phyloP scores from a whole-genome alignment of 2,329 filamentous ascomycete species.

The Epichloe gansuensis region DNA sequence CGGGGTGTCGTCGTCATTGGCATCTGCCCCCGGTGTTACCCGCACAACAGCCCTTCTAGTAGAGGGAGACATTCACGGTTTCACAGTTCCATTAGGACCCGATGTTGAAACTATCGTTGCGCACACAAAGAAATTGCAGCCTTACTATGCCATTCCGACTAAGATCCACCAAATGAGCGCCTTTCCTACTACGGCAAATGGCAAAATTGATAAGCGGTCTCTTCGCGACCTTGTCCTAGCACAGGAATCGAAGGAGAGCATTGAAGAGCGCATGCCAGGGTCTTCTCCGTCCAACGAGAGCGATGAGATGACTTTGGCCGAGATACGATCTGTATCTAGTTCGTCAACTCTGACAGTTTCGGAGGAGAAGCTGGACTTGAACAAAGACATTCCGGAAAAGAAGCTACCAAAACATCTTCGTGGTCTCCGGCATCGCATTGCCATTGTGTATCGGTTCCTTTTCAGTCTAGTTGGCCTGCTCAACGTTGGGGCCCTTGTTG shows the following conservation, averaged over 20 bases:
- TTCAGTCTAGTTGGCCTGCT: slow-evolving; percentile 39
- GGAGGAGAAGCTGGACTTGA: slow-evolving; percentile 18
- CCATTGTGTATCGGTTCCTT: slow-evolving; percentile 43
- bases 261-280: background rate
- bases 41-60: slow-evolving; percentile 36
- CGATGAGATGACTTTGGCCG: slow-evolving; percentile 12
- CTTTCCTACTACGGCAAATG: slow-evolving; percentile 40
- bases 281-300: slow-evolving; percentile 3
- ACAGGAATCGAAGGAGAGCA: slow-evolving; percentile 2
- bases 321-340: slow-evolving; percentile 18
- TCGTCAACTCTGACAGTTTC: slow-evolving; percentile 18
- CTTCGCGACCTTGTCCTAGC: slow-evolving; percentile 23
- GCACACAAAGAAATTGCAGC: slow-evolving; percentile 30
- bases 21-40: slow-evolving; percentile 31
- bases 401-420: slow-evolving; percentile 24
- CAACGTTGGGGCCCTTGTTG: slow-evolving; percentile 36
- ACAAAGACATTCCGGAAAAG: slow-evolving; percentile 27
- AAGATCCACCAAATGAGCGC: slow-evolving; percentile 27
- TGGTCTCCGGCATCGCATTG: slow-evolving; percentile 29
- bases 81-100: slow-evolving; percentile 27
- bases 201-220: slow-evolving; percentile 40
- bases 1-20: slow-evolving; percentile 38
- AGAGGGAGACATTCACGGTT: slow-evolving; percentile 35
- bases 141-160: slow-evolving; percentile 42
- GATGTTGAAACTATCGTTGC: slow-evolving; percentile 25